These are phyloP conservation scores for Boletellus deceptivus DNA, from an alignment of 1,284 basidiomycete genomes.

Conservation along the genomic window DNA sequence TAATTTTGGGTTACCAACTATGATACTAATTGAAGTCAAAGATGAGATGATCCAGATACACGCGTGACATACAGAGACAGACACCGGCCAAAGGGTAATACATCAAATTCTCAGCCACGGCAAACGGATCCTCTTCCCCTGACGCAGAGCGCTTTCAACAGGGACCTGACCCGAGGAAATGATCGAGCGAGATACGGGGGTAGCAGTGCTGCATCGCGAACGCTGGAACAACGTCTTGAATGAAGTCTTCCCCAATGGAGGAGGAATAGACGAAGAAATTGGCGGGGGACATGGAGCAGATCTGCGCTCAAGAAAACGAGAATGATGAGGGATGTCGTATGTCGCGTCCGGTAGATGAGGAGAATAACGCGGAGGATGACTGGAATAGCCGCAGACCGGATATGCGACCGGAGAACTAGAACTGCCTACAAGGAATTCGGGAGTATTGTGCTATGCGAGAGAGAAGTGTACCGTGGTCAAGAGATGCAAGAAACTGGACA, in stretches of 20 bases:
- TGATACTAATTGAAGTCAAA: slow-evolving; percentile 15
- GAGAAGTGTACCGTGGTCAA: neutral
- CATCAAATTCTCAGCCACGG: slow-evolving; percentile 33
- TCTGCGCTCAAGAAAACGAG: slow-evolving; percentile 11
- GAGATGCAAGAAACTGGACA: slow-evolving; percentile 1
- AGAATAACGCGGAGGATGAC: slow-evolving; percentile 18
- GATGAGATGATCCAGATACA: slow-evolving; percentile 20
- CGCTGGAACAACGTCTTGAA: slow-evolving; percentile 31
- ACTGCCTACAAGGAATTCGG: slow-evolving; percentile 33
- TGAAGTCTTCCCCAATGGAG: slow-evolving; percentile 20
- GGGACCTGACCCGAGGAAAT: slow-evolving; percentile 22
- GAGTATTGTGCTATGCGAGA: slow-evolving; percentile 20
- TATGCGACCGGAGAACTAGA: slow-evolving; percentile 33
- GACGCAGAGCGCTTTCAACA: slow-evolving; percentile 24
- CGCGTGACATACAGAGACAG: slow-evolving; percentile 24
- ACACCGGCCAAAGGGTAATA: slow-evolving; percentile 7
- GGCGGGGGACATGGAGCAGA: slow-evolving; percentile 20
- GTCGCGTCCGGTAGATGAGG: slow-evolving; percentile 2
- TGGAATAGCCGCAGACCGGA: slow-evolving; percentile 30
- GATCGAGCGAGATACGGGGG: slow-evolving; percentile 11
- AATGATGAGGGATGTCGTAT: slow-evolving; percentile 7
- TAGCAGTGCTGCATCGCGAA: slow-evolving; percentile 26
- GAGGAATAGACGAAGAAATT: slow-evolving; percentile 12
- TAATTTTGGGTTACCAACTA: slow-evolving; percentile 2
- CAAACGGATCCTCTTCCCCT: slow-evolving; percentile 31